Base-by-base conservation (phyloP, 805 yeast genomes). In the Candida easanensis region DNA sequence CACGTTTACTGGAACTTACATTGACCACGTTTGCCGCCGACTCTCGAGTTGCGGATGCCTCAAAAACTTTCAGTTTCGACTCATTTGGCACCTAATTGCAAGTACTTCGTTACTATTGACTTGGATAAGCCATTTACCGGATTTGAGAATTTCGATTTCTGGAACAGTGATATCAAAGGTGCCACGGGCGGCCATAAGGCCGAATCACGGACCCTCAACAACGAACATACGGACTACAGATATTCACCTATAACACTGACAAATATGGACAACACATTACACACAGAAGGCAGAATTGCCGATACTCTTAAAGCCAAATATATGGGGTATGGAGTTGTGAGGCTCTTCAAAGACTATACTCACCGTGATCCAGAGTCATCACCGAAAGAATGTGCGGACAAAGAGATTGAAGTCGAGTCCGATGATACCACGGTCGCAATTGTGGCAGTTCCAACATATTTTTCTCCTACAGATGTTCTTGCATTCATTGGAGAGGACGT, bases 401-500 rank as follows among this genome's bases (percentile, higher is more conserved):
- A 40, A 32, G 46, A 49, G 33, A 44, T 55, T 22, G 63, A 60
- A 17, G 61, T 62, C 7, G 61, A 65, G 4, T 80, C 80, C 0
- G 84, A 81, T 56, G 80, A 75, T 27, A 76, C 88, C 1, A 83
- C 84, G 65, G 77, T 87, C 4, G 80, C 91, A 1, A 84, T 88
- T 16, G 62, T 88, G n/a, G 89, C 95, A 0, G 82, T 89, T 0
- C 97, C 97, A 0, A 80, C 85, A 10, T 90, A 89, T 60, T 83
- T 89, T 62, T 82, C 95, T 0, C 86, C 91, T 0, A 83, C 88
- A 19, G 97, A 89, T 54, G 60, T 90, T 19, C 61, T 89, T 4
- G 95, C 91, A 5, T 89, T 83, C 58, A 76, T 90, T 10, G 95
- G 95, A 19, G 82, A 82, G 36, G 65, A 70, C 1, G 71, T 75